phyloP scores from a whole-genome alignment of 2,329 filamentous ascomycete genomes.

The Zymoseptoria brevis region DNA sequence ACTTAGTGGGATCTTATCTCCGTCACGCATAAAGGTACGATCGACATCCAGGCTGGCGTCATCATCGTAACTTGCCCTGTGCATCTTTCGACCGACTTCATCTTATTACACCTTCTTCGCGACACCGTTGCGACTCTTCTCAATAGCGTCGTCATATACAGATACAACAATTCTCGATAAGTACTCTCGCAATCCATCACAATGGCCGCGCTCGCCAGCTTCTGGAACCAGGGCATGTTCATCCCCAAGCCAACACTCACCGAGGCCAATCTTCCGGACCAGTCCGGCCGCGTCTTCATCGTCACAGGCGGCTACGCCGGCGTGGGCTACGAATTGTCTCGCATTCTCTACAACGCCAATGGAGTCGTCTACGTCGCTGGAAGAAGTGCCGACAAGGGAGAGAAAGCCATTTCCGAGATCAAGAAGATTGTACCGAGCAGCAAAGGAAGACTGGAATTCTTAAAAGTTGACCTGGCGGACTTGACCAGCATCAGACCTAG shows the following conservation, averaged over 20 bases:
- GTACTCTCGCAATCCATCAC: background rate
- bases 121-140: no score
- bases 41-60: background rate
- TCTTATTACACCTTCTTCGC: no score
- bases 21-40: background rate
- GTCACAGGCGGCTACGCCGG: conserved; percentile 45
- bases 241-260: conserved; percentile 34
- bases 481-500: conserved; percentile 28
- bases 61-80: background rate
- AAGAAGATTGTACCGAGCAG: conserved; percentile 29
- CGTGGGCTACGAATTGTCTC: conserved; percentile 46
- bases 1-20: no score
- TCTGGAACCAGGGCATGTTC: conserved; percentile 20
- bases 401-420: conserved; percentile 40
- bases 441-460: conserved; percentile 36
- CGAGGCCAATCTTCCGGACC: conserved; percentile 36
- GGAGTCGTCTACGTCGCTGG: conserved; percentile 49
- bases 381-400: conserved; percentile 40
- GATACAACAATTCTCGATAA: background rate
- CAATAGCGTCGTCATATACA: no score
- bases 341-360: conserved; percentile 48
- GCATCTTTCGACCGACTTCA: no score
- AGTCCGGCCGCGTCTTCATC: conserved; percentile 42
- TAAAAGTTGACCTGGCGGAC: conserved; percentile 41
- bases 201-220: background rate